These are phyloP conservation scores for Fragaria nilgerrensis DNA, from an alignment of 306 rosid species.

Conservation along the genomic window DNA sequence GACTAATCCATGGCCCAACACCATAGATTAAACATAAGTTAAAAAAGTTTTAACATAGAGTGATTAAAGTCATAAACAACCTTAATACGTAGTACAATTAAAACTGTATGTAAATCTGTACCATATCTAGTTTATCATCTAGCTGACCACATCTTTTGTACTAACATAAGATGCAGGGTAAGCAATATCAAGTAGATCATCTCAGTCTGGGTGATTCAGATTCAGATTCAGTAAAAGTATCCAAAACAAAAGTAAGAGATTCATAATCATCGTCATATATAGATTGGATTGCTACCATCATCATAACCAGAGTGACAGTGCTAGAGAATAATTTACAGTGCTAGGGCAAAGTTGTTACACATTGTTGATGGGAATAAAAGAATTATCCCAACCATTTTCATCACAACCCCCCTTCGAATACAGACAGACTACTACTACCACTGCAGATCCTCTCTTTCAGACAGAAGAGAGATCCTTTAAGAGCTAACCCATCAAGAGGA, in stretches of 20 bases:
- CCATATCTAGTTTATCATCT: neutral
- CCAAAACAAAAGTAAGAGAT: neutral
- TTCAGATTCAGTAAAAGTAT: neutral
- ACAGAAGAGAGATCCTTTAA: constrained; percentile 1
- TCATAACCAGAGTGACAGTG: neutral
- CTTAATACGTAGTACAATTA: neutral
- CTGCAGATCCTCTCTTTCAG: constrained; percentile 28
- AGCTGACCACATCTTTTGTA: neutral
- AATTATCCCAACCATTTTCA: constrained; percentile 17
- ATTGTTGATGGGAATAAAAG: constrained; percentile 18
- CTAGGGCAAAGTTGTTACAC: constrained; percentile 7
- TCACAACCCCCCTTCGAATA: constrained; percentile 17
- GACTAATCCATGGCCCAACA: neutral
- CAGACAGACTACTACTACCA: neutral
- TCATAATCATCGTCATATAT: neutral
- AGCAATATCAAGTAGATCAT: constrained; percentile 3
- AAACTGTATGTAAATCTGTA: neutral
- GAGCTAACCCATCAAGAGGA: constrained; percentile 17
- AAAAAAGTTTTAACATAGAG: neutral
- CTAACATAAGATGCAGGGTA: neutral
- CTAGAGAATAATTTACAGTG: neutral
- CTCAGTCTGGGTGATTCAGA: neutral
- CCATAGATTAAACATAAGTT: neutral
- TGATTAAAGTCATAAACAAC: neutral
- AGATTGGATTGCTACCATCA: neutral